These are phyloP conservation scores for Leishmania tarentolae DNA, from an alignment of 208 protist genomes.

Conservation along the genomic window DNA sequence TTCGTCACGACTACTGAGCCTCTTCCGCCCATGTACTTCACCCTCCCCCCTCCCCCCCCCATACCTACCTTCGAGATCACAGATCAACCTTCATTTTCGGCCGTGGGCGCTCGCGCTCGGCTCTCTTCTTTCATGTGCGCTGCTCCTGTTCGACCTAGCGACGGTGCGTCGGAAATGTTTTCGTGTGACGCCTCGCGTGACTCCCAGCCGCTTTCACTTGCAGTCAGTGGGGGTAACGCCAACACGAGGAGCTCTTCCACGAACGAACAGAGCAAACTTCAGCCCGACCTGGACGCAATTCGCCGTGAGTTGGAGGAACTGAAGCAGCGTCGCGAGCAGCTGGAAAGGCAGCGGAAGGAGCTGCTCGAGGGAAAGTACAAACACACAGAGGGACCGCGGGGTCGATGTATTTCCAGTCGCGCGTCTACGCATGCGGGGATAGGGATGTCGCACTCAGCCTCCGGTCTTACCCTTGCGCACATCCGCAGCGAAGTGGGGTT, in stretches of 20 bases:
- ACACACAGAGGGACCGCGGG: neutral
- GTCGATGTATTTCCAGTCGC: neutral
- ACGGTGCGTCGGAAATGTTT: neutral
- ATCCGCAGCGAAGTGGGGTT: constrained; percentile 7
- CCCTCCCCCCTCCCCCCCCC: too few relatives aligned
- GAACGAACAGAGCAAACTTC: neutral
- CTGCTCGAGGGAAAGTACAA: constrained; percentile 37
- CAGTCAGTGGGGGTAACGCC: too few relatives aligned
- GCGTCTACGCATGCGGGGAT: neutral
- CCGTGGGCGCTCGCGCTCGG: neutral
- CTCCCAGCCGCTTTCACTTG: neutral
- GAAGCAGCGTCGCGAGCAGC: constrained; percentile 40
- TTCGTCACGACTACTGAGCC: neutral
- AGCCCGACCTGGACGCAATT: constrained; percentile 42
- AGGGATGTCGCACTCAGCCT: neutral
- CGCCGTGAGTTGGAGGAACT: constrained; percentile 60
- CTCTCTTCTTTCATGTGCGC: neutral
- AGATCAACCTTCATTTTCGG: neutral
- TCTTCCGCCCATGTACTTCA: too few relatives aligned
- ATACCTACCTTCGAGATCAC: too few relatives aligned
- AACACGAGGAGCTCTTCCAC: neutral
- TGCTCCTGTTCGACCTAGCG: neutral
- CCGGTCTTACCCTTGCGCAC: constrained; percentile 6
- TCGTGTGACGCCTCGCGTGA: neutral
- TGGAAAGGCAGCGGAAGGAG: constrained; percentile 56